phyloP scores from a whole-genome alignment of 2,329 filamentous ascomycete species.

The Bipolaris oryzae region DNA sequence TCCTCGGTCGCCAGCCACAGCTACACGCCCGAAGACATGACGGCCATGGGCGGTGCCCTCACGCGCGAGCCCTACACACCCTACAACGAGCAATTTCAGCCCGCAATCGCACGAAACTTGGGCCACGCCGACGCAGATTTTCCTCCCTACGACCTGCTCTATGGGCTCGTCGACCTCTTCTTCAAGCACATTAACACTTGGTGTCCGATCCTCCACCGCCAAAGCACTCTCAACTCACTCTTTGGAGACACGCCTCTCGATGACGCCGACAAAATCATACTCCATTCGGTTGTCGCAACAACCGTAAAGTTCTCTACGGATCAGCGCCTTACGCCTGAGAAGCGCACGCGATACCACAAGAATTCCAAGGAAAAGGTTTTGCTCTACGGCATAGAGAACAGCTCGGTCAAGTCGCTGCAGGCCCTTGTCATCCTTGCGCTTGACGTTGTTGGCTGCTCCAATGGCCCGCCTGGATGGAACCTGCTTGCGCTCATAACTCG shows the following conservation, averaged over 20 bases:
- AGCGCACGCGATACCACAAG: slow-evolving; percentile 75
- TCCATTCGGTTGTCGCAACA: slow-evolving; percentile 89
- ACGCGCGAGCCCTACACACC: slow-evolving; percentile 38
- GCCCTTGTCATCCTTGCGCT: slow-evolving; percentile 85
- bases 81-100: slow-evolving; percentile 41
- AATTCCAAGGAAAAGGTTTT: slow-evolving; percentile 85
- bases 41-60: slow-evolving; percentile 27
- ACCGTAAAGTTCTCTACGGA: slow-evolving; percentile 85
- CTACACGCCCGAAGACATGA: slow-evolving; percentile 38
- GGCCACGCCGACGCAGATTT: slow-evolving; percentile 53
- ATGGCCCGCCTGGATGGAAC: slow-evolving; percentile 92
- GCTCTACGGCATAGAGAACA: slow-evolving; percentile 86
- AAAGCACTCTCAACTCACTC: slow-evolving; percentile 78
- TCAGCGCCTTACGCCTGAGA: slow-evolving; percentile 72
- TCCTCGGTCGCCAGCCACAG: slow-evolving; percentile 35
- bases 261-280: slow-evolving; percentile 79
- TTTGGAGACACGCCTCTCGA: slow-evolving; percentile 75
- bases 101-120: slow-evolving; percentile 36
- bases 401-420: slow-evolving; percentile 85
- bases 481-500: slow-evolving; percentile 86
- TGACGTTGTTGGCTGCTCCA: slow-evolving; percentile 83
- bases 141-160: slow-evolving; percentile 65
- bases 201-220: slow-evolving; percentile 88
- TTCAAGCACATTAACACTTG: slow-evolving; percentile 70
- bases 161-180: slow-evolving; percentile 65